Evolutionary conservation across 1,284 basidiomycete species (phyloP), one percentile per base, ranked within the genome.

Genomic region (Puccinia novopanici): DNA sequence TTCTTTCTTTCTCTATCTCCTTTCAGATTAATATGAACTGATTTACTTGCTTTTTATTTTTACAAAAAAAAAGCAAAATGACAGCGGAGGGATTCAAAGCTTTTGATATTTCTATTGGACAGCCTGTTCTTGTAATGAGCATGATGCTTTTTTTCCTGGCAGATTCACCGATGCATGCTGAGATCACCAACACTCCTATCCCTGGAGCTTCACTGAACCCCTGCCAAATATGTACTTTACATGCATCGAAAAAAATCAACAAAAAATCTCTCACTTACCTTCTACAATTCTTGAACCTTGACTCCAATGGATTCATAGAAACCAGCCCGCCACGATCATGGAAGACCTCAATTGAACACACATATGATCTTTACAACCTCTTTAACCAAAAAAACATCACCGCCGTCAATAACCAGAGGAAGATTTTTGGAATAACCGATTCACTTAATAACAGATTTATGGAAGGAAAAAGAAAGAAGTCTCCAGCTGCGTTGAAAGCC

Each of bases 61-160:
- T 45, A 6, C 40, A 45, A n/a, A 2, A 2, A 2, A 10, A 61
- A 61, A 67, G 65, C 45, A 40, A 67, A 42, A 67, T 67, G 65
- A 42, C 40, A 3, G 13, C 34, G 17, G 19, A 67, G n/a, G 65
- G 65, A 67, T 67, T 67, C 27, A 24, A 67, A n/a, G 65, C 40
- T 13, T 67, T n/a, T 45, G 65, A 67, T 17, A 13, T 45, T 45
- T 67, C 65, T 10, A 67, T 67, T 67, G 37, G 40, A 1, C 65
- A 67, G 15, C 65, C 65, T 22, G 54, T n/a, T n/a, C n/a, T n/a
- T n/a, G n/a, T n/a, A n/a, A n/a, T n/a, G n/a, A n/a, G n/a, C n/a
- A n/a, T n/a, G 72, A 59, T 57, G 40, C 52, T 74, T 19, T 75
- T 54, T 27, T 61, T 57, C 54, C 52, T 75, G 8, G 55, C n/a